Evolutionary conservation across 768 basidiomycete genomes (phyloP), one percentile per base, ranked within the genome.

Genomic region (Agaricus blazei): DNA sequence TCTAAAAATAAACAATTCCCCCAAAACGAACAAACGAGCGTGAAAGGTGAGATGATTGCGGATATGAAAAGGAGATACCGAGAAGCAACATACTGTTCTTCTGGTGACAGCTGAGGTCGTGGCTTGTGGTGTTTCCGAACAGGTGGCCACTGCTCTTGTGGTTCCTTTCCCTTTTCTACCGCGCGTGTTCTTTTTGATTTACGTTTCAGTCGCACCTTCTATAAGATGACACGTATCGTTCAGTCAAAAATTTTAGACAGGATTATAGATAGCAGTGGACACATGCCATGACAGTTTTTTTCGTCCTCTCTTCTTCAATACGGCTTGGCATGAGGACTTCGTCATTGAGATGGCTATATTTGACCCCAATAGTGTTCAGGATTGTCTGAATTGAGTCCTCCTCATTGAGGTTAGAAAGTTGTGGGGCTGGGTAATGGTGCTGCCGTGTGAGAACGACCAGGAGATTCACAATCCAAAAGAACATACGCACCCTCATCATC

Each of bases 271-370:
- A 36, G 29, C 27, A 38, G 46, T 36, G 8, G 48, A 44, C 15
- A 60, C 67, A 9, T 57, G 84, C 85, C 68, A 78, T 68, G 28
- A 84, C 66, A 14, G 78, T 77, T 23, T 74, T 76, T 56, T 75
- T 78, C 3, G 83, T 77, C 43, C 82, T 77, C 60, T 83, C 79
- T 51, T 83, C 82, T 62, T 89, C 88, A 27, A 91, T 82, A 8
- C 75, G 76, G 63, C 83, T 92, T 3, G 85, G 80, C 7, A 75
- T 73, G 12, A 93, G 72, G 12, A 92, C 72, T 19, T 85, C 79
- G 51, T 88, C 85, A 58, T 93, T 92, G 24, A 78, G 76, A 62
- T 92, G 90, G 31, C 80, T 87, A 59, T 92, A 93, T 49, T 75
- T 77, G 3, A 89, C 81, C 2, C 87, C 88, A 27, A 82, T 75